Evolutionary conservation across 768 basidiomycete species (phyloP), one percentile per base, ranked within the genome.

Genomic region (Panus rudis): DNA sequence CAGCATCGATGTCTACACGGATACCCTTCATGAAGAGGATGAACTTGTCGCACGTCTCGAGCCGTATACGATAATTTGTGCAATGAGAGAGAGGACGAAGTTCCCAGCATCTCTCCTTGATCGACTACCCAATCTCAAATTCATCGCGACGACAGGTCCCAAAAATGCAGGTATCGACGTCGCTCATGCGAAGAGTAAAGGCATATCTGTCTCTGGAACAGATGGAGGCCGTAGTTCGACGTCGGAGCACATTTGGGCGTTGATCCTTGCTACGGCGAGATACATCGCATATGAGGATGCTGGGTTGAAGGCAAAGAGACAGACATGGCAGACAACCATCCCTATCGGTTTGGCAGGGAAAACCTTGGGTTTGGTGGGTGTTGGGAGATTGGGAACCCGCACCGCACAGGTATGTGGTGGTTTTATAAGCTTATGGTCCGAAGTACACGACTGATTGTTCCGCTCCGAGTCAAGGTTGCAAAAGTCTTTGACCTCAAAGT

Each of bases 51-150:
- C 67, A 30, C 65, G 77, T 41, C 64, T 83, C 31, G 51, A 66
- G 37, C 64, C 69, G 2, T 81, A 75, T 56, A 58, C 73, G 4
- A 70, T 85, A 32, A 66, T 84, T 17, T 77, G 75, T 54, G 69
- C 79, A 3, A 83, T 83, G 80, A 66, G 81, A 39, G 82, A 84
- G 51, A 65, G 82, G 23, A 83, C 81, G 0, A 75, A 72, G 43
- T 74, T 85, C 53, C 55, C 67, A 6, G 56, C 63, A 5, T 61
- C 68, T 1, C 49, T 81, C 8, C 54, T 85, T 33, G 71, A 71
- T 41, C 65, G 67, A 33, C 63, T 85, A 25, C 80, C 80, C 6
- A 76, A 76, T 37, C 66, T 85, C 33, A 70, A 67, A 63, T 60
- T 81, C 19, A 67, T 85, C 41, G 68, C 77, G 11, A 82, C 81